phyloP scores from a whole-genome alignment of 2,329 filamentous ascomycete genomes.

The Ascochyta viciae-villosae region DNA sequence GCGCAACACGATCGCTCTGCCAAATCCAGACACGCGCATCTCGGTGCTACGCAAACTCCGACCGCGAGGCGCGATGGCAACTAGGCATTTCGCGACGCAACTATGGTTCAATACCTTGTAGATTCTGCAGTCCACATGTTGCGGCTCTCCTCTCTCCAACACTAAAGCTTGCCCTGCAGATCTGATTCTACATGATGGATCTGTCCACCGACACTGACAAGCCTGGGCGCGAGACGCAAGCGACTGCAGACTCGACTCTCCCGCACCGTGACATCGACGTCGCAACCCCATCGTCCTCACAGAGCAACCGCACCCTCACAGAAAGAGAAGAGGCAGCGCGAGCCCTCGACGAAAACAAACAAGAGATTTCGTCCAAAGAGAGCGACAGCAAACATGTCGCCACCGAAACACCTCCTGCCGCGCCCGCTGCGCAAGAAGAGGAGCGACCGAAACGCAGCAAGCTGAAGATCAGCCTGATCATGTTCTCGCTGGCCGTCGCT shows the following conservation, averaged over 20 bases:
- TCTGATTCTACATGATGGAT: conserved; percentile 10
- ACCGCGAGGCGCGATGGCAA: conserved; percentile 4
- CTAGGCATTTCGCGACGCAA: conserved; percentile 8
- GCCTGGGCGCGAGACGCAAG: conserved; percentile 8
- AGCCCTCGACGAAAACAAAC: conserved; percentile 2
- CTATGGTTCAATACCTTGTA: conserved; percentile 3
- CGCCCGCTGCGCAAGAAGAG: conserved; percentile 28
- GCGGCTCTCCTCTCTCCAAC: conserved; percentile 9
- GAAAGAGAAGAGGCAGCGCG: conserved; percentile 8
- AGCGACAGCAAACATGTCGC: conserved; percentile 10
- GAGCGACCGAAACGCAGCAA: conserved; percentile 44
- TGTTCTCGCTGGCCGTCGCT: conserved; percentile 60
- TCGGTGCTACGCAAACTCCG: conserved; percentile 6
- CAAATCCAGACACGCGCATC: conserved; percentile 5
- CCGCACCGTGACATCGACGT: conserved; percentile 17
- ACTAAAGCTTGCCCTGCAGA: conserved; percentile 1
- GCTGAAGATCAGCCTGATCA: conserved; percentile 57
- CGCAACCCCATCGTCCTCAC: conserved; percentile 20
- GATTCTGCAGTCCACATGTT: conserved; percentile 10
- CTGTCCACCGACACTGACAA: conserved; percentile 10
- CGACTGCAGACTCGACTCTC: not conserved
- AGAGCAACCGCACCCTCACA: conserved; percentile 23
- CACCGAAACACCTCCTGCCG: conserved; percentile 12
- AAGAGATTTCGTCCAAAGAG: conserved; percentile 8
- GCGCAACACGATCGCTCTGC: not conserved